Percentiles rank a stretch among this genome's conserved stretches.
phyloP scores from a whole-genome alignment of 148 eudicot genomes.

The Polygonum maritimum region DNA sequence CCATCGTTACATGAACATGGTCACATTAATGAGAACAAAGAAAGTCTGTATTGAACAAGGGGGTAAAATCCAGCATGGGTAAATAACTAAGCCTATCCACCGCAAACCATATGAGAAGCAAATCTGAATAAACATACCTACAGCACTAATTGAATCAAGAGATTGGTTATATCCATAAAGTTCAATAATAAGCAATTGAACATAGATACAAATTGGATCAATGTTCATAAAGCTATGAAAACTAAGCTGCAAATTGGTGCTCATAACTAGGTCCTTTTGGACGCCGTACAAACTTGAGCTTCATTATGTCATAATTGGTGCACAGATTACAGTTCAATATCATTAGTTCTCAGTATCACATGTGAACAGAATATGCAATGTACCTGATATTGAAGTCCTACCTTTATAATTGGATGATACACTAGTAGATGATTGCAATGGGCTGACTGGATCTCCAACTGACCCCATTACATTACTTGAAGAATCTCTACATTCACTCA shows the following conservation, averaged over 20 bases:
- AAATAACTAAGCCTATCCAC: neutral
- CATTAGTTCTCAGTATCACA: neutral
- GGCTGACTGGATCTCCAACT: slow-evolving; percentile 65
- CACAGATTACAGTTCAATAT: neutral
- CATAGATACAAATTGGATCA: neutral
- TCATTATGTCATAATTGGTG: neutral
- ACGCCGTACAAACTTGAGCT: neutral
- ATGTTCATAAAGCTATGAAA: neutral
- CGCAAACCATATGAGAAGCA: neutral
- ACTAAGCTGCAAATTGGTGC: neutral
- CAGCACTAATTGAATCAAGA: neutral
- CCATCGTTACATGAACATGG: neutral
- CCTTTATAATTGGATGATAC: slow-evolving; percentile 59
- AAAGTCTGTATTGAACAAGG: neutral
- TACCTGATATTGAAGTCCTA: slow-evolving; percentile 15
- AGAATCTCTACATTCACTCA: slow-evolving; percentile 74
- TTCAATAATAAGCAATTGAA: neutral
- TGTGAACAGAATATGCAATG: neutral
- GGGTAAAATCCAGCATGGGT: neutral
- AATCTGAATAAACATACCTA: neutral
- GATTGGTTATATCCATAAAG: neutral
- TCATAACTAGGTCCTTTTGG: neutral
- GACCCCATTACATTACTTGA: slow-evolving; percentile 40
- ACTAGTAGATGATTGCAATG: slow-evolving; percentile 55
- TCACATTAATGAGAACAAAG: neutral